phyloP scores from a whole-genome alignment of 495 filamentous ascomycete genomes.

The Cercophora samala region DNA sequence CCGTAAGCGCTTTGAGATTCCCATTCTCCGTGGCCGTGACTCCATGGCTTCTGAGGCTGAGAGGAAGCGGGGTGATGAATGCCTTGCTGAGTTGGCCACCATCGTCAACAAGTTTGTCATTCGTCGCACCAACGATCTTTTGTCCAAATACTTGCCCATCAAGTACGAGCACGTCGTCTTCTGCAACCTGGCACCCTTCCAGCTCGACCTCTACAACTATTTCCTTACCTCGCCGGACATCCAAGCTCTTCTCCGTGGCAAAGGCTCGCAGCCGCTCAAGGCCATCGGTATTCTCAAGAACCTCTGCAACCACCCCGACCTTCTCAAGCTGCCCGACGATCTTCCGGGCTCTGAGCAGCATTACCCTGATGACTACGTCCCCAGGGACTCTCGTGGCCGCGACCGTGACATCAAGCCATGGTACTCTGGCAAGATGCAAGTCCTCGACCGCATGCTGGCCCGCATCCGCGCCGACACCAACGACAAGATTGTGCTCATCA shows the following conservation, averaged over 20 bases:
- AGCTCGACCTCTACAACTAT: slow-evolving; percentile 88
- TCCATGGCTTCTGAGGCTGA: slow-evolving; percentile 83
- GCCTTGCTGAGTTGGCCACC: slow-evolving; percentile 71
- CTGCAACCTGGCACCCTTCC: slow-evolving; percentile 91
- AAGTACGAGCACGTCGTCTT: slow-evolving; percentile 99
- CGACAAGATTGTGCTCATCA: slow-evolving; percentile 99
- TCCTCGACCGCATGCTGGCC: slow-evolving; percentile 96
- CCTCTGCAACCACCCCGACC: slow-evolving; percentile 96
- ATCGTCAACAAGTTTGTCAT: slow-evolving; percentile 99
- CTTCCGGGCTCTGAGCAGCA: slow-evolving; percentile 80
- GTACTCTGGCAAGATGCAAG: slow-evolving; percentile 99
- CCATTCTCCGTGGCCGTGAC: slow-evolving; percentile 89
- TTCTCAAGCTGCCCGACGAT: slow-evolving; percentile 79
- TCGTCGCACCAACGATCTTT: slow-evolving; percentile 92
- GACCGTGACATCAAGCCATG: slow-evolving; percentile 91
- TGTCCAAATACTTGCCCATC: slow-evolving; percentile 96
- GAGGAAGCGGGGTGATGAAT: slow-evolving; percentile 77
- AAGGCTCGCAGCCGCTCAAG: slow-evolving; percentile 93
- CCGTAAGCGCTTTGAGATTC: slow-evolving; percentile 89
- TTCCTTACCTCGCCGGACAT: slow-evolving; percentile 97
- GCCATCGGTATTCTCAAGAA: slow-evolving; percentile 97
- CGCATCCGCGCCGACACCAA: slow-evolving; percentile 95
- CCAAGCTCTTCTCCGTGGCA: slow-evolving; percentile 84
- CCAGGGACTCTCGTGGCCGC: slow-evolving; percentile 79
- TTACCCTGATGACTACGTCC: slow-evolving; percentile 85